These are phyloP conservation scores for Boechera stricta DNA, from an alignment of 345 rosid genomes.

Conservation along the genomic window DNA sequence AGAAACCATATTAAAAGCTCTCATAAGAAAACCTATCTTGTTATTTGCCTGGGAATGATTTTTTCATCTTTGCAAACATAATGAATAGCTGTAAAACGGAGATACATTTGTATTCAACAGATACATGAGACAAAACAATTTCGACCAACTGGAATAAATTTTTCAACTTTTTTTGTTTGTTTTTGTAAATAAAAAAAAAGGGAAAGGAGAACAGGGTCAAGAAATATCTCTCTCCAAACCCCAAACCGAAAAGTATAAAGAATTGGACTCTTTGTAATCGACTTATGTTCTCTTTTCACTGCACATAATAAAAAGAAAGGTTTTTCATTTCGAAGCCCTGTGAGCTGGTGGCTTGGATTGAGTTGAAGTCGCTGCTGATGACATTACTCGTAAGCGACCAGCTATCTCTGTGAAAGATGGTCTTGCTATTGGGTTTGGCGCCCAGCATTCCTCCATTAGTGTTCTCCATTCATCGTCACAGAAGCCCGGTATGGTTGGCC, in stretches of 20 bases:
- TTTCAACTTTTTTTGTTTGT: constrained; percentile 5
- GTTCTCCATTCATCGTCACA: constrained; percentile 78
- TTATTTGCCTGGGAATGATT: background rate
- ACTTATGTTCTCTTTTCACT: constrained; percentile 12
- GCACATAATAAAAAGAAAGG: constrained; percentile 17
- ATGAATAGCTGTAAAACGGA: background rate
- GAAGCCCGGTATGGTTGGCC: constrained; percentile 70
- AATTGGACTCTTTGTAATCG: constrained; percentile 25
- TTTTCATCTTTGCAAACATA: background rate
- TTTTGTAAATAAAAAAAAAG: constrained; percentile 10
- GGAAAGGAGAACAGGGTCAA: background rate
- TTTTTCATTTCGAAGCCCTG: constrained; percentile 60
- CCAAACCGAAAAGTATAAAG: constrained; percentile 33
- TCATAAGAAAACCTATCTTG: background rate
- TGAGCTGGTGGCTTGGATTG: constrained; percentile 59
- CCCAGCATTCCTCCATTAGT: constrained; percentile 84
- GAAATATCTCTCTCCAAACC: background rate
- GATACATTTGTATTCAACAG: background rate
- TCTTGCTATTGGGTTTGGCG: constrained; percentile 72
- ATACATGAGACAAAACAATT: background rate
- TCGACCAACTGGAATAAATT: background rate
- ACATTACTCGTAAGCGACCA: constrained; percentile 65
- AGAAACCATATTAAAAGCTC: background rate
- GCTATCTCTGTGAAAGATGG: constrained; percentile 82
- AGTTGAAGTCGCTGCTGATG: constrained; percentile 61